Base-by-base conservation (phyloP, 2,329 filamentous ascomycete species). In the Fusarium coffeatum region DNA sequence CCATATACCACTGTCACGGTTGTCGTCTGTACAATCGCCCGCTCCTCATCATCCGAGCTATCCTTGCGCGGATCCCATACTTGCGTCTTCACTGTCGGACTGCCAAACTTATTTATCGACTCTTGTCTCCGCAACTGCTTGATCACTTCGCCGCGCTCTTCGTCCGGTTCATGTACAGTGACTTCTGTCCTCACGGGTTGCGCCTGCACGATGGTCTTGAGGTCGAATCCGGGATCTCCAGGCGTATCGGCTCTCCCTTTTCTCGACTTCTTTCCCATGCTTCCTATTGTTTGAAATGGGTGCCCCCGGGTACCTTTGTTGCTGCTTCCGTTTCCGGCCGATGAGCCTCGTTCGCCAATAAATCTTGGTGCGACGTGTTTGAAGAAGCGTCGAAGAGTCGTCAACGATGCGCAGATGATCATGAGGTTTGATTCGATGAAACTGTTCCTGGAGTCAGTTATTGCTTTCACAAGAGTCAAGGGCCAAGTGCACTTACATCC, bases 381-480 rank as follows among this genome's bases (percentile, higher is more conserved):
- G 23, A 81, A 74, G 58, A 81, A 81, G 4, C 74, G 76, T 11
- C 78, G 76, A 18, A 81, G 66, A 12, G 79, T 80, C n/a, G 79
- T 78, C 6, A 81, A 57, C 13, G 78, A 78, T 18, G 78, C 78
- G 63, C 79, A 80, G 13, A 81, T 77, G 27, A 81, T 68, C 37
- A 81, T 63, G 2, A 81, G 73, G 40, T 81, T 81, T 8, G 77
- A 71, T 58, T 81, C 79, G 25, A 80, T 68, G 48, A 79, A 76
- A 27, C 79, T 81, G 51, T 13, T 13, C 2, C 6, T 6, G 12
- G 4, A n/a, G 48, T 75, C 20, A 74, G 67, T 41, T 10, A n/a
- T 6, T 11, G 13, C 15, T n/a, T 6, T 47, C 1, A 5, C 16
- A 12, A 27, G 16, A 3, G 11, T 16, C 1, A 5, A 15, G 18